phyloP scores from a whole-genome alignment of 345 rosid genomes.

The Euclidium syriacum region DNA sequence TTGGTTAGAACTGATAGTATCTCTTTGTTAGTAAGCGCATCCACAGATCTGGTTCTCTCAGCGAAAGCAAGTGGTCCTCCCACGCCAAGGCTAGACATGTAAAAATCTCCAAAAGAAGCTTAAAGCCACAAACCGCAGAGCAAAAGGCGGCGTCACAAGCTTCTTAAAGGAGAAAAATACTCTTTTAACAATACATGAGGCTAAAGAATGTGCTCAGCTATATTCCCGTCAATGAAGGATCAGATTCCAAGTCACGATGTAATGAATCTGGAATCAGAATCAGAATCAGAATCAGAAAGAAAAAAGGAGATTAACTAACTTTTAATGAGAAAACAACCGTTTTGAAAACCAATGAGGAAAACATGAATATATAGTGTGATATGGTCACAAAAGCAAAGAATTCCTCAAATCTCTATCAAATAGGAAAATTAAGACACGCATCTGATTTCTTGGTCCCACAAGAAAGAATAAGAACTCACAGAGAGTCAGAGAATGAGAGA shows the following conservation, averaged over 20 bases:
- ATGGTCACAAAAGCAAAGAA: conserved; percentile 17
- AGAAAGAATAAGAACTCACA: conserved; percentile 18
- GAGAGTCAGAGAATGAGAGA: conserved; percentile 15
- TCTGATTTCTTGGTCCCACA: conserved; percentile 28
- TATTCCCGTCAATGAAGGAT: conserved; percentile 9
- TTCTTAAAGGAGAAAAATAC: conserved; percentile 22
- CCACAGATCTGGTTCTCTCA: conserved; percentile 79
- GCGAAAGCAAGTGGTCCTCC: conserved; percentile 47
- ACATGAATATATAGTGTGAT: conserved; percentile 1
- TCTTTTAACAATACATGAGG: conserved; percentile 19
- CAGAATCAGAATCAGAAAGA: not conserved
- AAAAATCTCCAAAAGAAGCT: conserved; percentile 55
- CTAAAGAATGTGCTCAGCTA: conserved; percentile 15
- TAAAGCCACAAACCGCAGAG: conserved; percentile 18
- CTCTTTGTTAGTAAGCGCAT: conserved; percentile 41
- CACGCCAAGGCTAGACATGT: conserved; percentile 78
- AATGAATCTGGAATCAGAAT: conserved; percentile 19
- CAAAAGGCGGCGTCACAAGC: conserved; percentile 28
- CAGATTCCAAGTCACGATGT: conserved; percentile 27
- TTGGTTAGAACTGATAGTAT: conserved; percentile 33
- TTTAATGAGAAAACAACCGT: not conserved
- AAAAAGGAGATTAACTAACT: not conserved
- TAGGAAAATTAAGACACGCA: conserved; percentile 16
- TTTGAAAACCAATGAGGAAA: not conserved
- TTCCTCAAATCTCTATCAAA: conserved; percentile 14